A percentile compares a stretch with the other conserved stretches of the same genome.
Evolutionary conservation across 768 basidiomycete genomes (phyloP).

Genomic region (Myochromella boudieri): DNA sequence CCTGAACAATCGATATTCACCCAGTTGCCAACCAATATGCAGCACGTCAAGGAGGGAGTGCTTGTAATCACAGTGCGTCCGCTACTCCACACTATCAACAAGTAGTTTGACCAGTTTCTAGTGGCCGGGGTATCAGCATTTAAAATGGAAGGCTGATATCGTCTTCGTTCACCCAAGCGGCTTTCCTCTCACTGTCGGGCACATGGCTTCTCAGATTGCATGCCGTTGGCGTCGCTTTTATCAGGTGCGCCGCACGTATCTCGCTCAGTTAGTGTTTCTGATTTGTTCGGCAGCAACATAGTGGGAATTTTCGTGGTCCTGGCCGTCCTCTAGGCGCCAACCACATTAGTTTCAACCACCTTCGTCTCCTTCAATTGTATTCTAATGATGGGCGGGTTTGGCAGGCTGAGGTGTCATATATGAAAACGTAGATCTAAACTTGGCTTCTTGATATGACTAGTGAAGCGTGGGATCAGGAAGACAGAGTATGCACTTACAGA

Average conservation of each 20-base stretch:
- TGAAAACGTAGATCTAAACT: constrained; percentile 1
- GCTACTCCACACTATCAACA: neutral
- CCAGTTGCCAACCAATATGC: constrained; percentile 7
- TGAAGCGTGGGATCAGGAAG: too few species aligned
- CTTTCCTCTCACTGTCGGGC: constrained; percentile 4
- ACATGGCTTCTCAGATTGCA: constrained; percentile 14
- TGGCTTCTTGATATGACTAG: too few species aligned
- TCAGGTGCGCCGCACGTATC: constrained; percentile 3
- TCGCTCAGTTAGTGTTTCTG: neutral
- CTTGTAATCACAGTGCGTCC: constrained; percentile 8
- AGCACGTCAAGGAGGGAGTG: neutral
- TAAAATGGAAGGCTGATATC: constrained; percentile 13
- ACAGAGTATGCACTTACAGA: too few species aligned
- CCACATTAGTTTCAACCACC: constrained; percentile 12
- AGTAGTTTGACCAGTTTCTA: neutral
- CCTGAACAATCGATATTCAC: constrained; percentile 4
- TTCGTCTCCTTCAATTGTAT: constrained; percentile 14
- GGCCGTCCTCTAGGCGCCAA: constrained; percentile 9
- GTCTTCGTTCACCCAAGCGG: constrained; percentile 8
- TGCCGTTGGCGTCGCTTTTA: constrained; percentile 15
- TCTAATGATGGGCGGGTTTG: constrained; percentile 10
- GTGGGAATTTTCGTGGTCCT: constrained; percentile 5
- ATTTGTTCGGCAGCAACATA: constrained; percentile 2
- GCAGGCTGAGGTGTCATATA: constrained; percentile 14
- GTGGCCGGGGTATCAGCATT: constrained; percentile 17